Evolutionary conservation across 805 yeast species (phyloP).

Genomic region (Kodamaea neixiangensis): DNA sequence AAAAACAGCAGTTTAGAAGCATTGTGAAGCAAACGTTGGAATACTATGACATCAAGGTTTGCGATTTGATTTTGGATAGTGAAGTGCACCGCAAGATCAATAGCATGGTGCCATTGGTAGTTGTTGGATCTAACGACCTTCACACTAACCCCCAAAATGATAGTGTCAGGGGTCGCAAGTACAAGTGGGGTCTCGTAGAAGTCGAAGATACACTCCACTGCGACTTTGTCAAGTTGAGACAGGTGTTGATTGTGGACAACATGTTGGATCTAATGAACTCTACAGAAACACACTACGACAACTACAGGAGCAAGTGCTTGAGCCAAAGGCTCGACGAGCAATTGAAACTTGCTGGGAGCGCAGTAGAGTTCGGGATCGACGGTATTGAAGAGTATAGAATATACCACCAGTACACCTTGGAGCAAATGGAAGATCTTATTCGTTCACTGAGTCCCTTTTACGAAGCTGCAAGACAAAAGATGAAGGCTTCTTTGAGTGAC

Average conservation of each 20-base stretch:
- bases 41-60: slow-evolving; percentile 28
- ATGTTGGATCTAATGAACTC: slow-evolving; percentile 77
- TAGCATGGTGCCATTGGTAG: slow-evolving; percentile 62
- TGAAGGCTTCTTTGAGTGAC: slow-evolving; percentile 46
- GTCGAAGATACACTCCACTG: slow-evolving; percentile 77
- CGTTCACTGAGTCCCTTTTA: slow-evolving; percentile 49
- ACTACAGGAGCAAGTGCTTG: slow-evolving; percentile 61
- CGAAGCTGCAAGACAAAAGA: slow-evolving; percentile 43
- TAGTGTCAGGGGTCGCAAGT: slow-evolving; percentile 47
- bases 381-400: slow-evolving; percentile 40
- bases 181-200: slow-evolving; percentile 86
- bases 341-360: not conserved
- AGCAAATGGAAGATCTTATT: slow-evolving; percentile 39
- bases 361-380: not conserved
- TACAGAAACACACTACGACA: slow-evolving; percentile 77
- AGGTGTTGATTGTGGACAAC: slow-evolving; percentile 64
- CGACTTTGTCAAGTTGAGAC: slow-evolving; percentile 68
- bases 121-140: slow-evolving; percentile 63
- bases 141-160: slow-evolving; percentile 1
- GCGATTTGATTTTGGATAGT: slow-evolving; percentile 29
- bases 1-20: slow-evolving; percentile 26
- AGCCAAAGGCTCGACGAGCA: slow-evolving; percentile 41
- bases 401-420: slow-evolving; percentile 38
- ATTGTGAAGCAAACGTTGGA: slow-evolving; percentile 25
- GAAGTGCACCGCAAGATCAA: slow-evolving; percentile 33